Base-by-base conservation (phyloP, 306 rosid genomes). In the Carpinus fangiana region DNA sequence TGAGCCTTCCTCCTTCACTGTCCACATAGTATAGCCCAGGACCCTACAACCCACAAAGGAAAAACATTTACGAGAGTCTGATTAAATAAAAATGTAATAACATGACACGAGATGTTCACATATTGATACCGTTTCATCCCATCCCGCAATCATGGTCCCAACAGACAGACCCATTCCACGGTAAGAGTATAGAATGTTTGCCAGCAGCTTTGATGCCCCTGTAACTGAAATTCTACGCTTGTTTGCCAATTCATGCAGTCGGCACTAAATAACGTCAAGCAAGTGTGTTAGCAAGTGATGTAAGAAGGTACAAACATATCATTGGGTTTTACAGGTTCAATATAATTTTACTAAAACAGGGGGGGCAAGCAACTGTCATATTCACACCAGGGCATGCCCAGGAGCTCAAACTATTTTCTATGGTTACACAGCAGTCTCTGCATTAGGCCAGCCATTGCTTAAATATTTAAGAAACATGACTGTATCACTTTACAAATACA, bases 131-230 rank as follows among this genome's bases (percentile, higher is more conserved):
- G 96, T 95, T 74, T 93, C 99, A 77, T 93, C 98, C 99, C 99
- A 95, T 81, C 99, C 99, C 64, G 99, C 99, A 26, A 93, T 95
- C 99, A 95, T 95, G 84, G 98, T 95, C 64, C 99, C 99, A 59
- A 95, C 97, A 73, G 98, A 95, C 52, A 95, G 85, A 52, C 97
- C 99, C 99, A 95, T 93, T 75, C 99, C 98, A 43, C 94, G 96
- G 79, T 93, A 95, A 64, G 98, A 95, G 92, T 93, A 95, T 46
- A 95, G 81, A 85, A 95, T 95, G 84, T 95, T 95, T 36, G 99
- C 98, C 81, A 95, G 87, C 47, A 95, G 84, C 89, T 95, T 95
- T 28, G 99, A 95, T 28, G 99, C 99, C 50, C 99, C 94, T 18
- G 98, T 93, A 23, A 95, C 99, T 60, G 98, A 95, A 83, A 93